Conservation (phyloP, 345 rosid species). For the Eucalyptus melliodora region DNA sequence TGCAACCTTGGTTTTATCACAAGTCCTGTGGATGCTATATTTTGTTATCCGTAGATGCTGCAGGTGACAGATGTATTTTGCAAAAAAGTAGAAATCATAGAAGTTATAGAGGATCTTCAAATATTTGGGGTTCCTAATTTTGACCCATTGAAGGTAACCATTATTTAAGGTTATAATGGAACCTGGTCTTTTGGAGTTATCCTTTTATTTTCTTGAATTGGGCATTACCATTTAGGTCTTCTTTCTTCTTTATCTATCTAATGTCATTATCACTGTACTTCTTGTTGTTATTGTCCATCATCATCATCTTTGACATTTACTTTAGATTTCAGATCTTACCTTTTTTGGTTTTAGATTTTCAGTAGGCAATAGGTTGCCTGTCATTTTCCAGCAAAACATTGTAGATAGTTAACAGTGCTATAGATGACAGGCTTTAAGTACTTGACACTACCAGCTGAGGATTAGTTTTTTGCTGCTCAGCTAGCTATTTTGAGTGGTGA, state of each 20-base stretch:
- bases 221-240: not conserved
- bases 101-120: not conserved
- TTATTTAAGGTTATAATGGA: not conserved
- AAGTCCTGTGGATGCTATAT: not conserved
- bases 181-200: not conserved
- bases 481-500: not conserved
- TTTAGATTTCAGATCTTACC: not conserved
- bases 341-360: not conserved
- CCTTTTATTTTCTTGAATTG: not conserved
- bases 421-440: not conserved
- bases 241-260: not conserved
- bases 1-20: not conserved
- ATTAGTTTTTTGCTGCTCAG: not conserved
- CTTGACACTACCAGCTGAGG: not conserved
- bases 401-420: not conserved
- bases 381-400: not conserved
- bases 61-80: not conserved
- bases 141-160: not conserved
- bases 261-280: not conserved
- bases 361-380: not conserved
- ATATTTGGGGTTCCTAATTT: not conserved
- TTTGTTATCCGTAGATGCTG: not conserved
- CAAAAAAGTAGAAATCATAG: not conserved
- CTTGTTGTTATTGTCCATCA: not conserved
- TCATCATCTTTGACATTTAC: not conserved